Evolutionary conservation across 257 asterid genomes (phyloP), one percentile per base, ranked within the genome.

Genomic region (Solanum ahanhuiri): DNA sequence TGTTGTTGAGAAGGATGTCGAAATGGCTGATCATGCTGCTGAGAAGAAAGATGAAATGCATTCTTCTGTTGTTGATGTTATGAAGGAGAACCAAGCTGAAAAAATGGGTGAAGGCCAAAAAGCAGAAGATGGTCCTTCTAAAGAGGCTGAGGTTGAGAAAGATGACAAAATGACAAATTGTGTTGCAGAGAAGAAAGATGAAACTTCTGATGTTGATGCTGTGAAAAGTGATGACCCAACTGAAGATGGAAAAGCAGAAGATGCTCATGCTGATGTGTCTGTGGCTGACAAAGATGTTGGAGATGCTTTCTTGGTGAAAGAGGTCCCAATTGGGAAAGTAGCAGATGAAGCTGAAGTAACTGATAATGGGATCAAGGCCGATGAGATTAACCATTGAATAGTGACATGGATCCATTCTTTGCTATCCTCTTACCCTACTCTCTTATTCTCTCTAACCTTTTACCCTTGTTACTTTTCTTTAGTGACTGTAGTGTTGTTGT

Each of bases 261-360:
- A 63, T 63, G 70, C 33, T 63, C 70, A 7, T 23, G 70, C 8
- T 23, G 31, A 63, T 9, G 70, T 23, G 31, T 23, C 70, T 63
- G 31, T 1, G 15, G 70, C 28, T 23, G 31, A 23, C 70, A 63
- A 10, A n/a, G 28, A 63, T 63, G 20, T 37, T 73, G 20, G 41
- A 71, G 87, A 81, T 35, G 51, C 69, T 72, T 34, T 60, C 23
- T 7, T 37, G 34, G 82, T n/a, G 20, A 11, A 75, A 71, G 87
- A 85, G 30, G 63, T 45, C 70, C 85, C 30, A 5, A 39, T 51
- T 64, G 89, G 11, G 54, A 75, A 87, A 39, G 60, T 30, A 15
- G 54, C 88, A 35, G 87, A 85, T 57, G 91, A 86, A 82, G 93
- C 85, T 67, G 93, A 90, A 82, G 84, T 58, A 51, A 84, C 54